Evolutionary conservation across 1,284 basidiomycete species (phyloP).

Genomic region (Pisolithus thermaeus): DNA sequence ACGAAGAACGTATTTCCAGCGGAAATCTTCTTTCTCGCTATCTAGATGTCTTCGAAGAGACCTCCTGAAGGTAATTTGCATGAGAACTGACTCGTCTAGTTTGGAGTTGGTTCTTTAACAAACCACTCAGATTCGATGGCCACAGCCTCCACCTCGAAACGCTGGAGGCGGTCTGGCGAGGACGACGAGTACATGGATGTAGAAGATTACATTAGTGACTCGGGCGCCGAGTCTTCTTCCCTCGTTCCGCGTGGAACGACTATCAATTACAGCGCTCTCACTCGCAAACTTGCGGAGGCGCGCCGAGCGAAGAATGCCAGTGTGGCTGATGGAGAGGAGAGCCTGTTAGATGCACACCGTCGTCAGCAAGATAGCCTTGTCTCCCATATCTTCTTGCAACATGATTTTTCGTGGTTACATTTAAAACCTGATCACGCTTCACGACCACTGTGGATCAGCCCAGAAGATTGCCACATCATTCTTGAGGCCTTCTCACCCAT

Average conservation of each 20-base stretch:
- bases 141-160: constrained; percentile 40
- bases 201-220: constrained; percentile 46
- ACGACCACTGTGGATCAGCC: constrained; percentile 92
- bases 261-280: constrained; percentile 76
- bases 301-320: constrained; percentile 31
- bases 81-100: too few relatives aligned
- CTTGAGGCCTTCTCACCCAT: constrained; percentile 95
- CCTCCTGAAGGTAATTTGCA: constrained; percentile 21
- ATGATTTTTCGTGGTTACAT: constrained; percentile 81
- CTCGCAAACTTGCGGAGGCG: constrained; percentile 65
- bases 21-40: background rate
- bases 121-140: constrained; percentile 17
- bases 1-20: background rate
- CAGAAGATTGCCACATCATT: constrained; percentile 91
- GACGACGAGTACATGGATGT: constrained; percentile 51
- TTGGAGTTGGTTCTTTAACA: background rate
- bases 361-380: constrained; percentile 67
- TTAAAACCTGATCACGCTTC: constrained; percentile 87
- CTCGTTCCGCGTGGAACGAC: constrained; percentile 64
- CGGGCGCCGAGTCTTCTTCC: constrained; percentile 46
- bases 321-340: constrained; percentile 34
- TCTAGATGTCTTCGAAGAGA: constrained; percentile 24
- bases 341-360: constrained; percentile 53
- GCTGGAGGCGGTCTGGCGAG: constrained; percentile 41
- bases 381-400: constrained; percentile 73